Evolutionary conservation across 345 rosid genomes (phyloP).

Genomic region (Arabidopsis suecica): DNA sequence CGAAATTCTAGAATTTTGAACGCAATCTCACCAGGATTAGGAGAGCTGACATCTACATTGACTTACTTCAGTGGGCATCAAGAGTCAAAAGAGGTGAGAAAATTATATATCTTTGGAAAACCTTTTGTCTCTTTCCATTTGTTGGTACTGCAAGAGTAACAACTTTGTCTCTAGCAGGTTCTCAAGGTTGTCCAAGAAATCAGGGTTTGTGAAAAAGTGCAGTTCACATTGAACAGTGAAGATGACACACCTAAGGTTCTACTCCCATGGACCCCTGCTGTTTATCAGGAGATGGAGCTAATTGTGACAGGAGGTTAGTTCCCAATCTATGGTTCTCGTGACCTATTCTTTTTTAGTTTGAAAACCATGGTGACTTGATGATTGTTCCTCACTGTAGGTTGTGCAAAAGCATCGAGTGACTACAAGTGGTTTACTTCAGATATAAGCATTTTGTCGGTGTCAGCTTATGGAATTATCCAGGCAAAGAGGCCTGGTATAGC

Average conservation of each 20-base stretch:
- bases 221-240: conserved; percentile 55
- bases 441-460: conserved; percentile 59
- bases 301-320: conserved; percentile 78
- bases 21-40: conserved; percentile 72
- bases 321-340: conserved; percentile 31
- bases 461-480: conserved; percentile 80
- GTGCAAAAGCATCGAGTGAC: conserved; percentile 78
- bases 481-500: conserved; percentile 93
- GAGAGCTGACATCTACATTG: conserved; percentile 74
- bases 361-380: conserved; percentile 18
- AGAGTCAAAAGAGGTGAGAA: conserved; percentile 66
- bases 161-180: conserved; percentile 55
- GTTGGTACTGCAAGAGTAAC: conserved; percentile 15
- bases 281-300: conserved; percentile 85
- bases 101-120: conserved; percentile 14
- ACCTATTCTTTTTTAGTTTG: conserved; percentile 25
- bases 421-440: conserved; percentile 95
- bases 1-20: conserved; percentile 62
- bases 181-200: conserved; percentile 77
- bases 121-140: conserved; percentile 18
- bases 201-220: conserved; percentile 76
- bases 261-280: conserved; percentile 82
- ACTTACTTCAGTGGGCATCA: conserved; percentile 59
- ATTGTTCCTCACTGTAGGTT: conserved; percentile 56
- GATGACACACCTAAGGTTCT: conserved; percentile 48